Base-by-base conservation (phyloP, 495 filamentous ascomycete genomes). In the Tuber umbilicatum region DNA sequence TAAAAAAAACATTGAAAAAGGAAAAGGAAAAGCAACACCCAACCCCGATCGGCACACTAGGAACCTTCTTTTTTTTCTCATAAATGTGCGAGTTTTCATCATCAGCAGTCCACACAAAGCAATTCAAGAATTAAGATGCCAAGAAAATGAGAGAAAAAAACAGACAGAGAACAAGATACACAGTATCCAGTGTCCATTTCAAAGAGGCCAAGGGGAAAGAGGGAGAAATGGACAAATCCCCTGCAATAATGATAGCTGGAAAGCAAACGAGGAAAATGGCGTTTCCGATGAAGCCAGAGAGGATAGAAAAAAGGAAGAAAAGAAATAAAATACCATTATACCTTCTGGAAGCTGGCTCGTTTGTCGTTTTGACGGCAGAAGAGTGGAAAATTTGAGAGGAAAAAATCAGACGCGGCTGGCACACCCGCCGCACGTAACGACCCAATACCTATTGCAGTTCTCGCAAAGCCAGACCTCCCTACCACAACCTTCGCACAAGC, bases 401-500 rank as follows among this genome's bases (percentile, higher is more conserved):
- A 64, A 64, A 35, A 35, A 27, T 64, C 27, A 64, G 5, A 16
- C 55, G 12, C 55, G 55, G 35, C 55, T 64, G 42, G 79, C 79
- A 64, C 79, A 81, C 37, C 79, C 79, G n/a, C 79, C 79, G 55
- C 80, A 81, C 38, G 76, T 76, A 70, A 81, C 73, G 42, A 81
- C 79, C 80, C 79, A 81, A 71, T 78, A 78, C 41, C 73, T 73
- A 47, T 81, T 81, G 45, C 80, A 81, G n/a, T 70, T 78, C 69
- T 81, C 79, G 50, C 80, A 81, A 47, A 81, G 45, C 75, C 75
- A 81, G 38, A 81, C 72, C 67, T 81, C 80, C n/a, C 79, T 72
- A 19, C 76, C 80, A 21, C 80, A 81, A 43, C 75, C 73, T 64
- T 81, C 76, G 60, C 80, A 81, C 14, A 81, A 70, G 55, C 80